Conservation (phyloP, 495 filamentous ascomycete species). For the Chaetomium fimeti region DNA sequence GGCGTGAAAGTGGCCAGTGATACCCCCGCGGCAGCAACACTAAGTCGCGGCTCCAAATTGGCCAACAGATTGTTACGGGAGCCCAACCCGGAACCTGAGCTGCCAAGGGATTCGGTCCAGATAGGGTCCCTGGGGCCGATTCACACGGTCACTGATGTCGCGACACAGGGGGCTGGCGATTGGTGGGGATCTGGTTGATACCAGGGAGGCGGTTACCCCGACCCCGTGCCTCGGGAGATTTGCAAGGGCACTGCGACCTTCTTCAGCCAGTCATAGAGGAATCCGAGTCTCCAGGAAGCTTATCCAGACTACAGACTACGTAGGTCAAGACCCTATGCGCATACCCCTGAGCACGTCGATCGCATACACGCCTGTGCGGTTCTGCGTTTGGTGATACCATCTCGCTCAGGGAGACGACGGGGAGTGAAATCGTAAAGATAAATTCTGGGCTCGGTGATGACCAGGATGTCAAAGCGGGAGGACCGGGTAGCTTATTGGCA, state of each 20-base stretch:
- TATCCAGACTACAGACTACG: not conserved
- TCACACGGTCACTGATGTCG: not conserved
- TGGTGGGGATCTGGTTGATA: not conserved
- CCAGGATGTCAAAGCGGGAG: not conserved
- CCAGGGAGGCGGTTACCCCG: not conserved
- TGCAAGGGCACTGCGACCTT: not conserved
- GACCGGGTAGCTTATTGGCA: not conserved
- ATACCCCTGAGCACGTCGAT: not conserved
- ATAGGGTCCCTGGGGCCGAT: not conserved
- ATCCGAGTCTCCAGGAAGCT: not conserved
- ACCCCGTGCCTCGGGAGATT: not conserved
- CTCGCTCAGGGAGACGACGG: not conserved
- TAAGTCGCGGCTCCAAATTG: slow-evolving; percentile 15
- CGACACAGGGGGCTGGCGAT: not conserved
- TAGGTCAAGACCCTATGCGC: not conserved
- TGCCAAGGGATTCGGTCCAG: slow-evolving; percentile 13
- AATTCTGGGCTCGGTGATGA: not conserved
- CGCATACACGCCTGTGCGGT: not conserved
- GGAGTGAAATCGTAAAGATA: not conserved
- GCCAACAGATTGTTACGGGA: not conserved
- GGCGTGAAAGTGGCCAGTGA: not conserved
- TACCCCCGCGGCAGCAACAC: not conserved
- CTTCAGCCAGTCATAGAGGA: not conserved
- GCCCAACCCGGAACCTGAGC: not conserved
- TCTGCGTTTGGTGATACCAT: not conserved